A percentile compares a stretch with the other conserved stretches of the same genome.
Conservation (phyloP, 257 asterid genomes). For the Galeopsis tetrahit region DNA sequence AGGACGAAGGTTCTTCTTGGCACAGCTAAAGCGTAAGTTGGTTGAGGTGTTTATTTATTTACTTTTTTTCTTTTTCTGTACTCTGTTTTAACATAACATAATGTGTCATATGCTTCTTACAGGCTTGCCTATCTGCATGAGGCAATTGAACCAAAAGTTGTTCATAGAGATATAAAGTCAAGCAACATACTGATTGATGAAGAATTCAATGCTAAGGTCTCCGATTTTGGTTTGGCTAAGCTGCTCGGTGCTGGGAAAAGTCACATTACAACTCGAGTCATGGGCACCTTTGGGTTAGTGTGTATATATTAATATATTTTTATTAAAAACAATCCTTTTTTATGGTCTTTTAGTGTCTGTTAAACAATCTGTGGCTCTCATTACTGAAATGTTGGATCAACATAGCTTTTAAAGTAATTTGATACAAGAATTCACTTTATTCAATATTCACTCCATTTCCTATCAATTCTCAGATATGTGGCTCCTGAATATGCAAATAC, state of each 20-base stretch:
- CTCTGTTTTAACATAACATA: conserved; percentile 15
- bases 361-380: conserved; percentile 7
- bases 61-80: neutral
- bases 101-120: conserved; percentile 34
- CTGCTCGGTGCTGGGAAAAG: conserved; percentile 93
- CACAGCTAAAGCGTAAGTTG: conserved; percentile 96
- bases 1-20: conserved; percentile 90
- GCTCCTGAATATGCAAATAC: conserved; percentile 98
- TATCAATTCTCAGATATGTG: conserved; percentile 66
- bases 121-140: conserved; percentile 95
- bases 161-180: conserved; percentile 90
- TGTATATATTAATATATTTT: conserved; percentile 3
- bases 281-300: conserved; percentile 97
- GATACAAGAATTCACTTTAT: conserved; percentile 1
- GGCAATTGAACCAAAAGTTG: conserved; percentile 97
- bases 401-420: neutral
- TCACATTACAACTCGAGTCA: conserved; percentile 92
- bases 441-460: conserved; percentile 1
- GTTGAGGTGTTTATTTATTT: conserved; percentile 12
- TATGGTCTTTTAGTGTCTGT: conserved; percentile 1
- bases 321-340: neutral
- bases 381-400: neutral
- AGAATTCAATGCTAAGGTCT: conserved; percentile 87
- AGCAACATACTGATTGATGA: conserved; percentile 94
- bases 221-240: conserved; percentile 97